Evolutionary conservation across 73 alveolate species (phyloP), one percentile per base, ranked within the genome.

Genomic region (Paraurostyla sp.): DNA sequence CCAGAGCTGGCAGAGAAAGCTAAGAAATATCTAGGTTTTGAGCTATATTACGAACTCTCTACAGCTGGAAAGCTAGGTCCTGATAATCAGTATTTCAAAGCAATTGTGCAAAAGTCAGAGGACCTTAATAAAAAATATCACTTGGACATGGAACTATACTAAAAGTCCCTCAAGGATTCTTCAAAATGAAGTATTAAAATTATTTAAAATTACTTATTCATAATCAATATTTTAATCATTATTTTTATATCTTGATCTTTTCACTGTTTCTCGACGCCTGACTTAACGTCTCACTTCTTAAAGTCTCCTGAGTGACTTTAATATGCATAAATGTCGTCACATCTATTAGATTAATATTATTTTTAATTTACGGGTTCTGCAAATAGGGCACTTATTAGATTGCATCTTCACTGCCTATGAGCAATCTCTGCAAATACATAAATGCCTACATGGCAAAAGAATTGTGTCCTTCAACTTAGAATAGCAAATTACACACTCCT

Each of bases 1-100:
- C 92, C 92, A 15, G 56, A 83, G 63, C 71, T 83, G 0, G 71
- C 85, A n/a, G 92, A 83, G 58, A 60, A 45, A 48, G 92, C 92
- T 29, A 60, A 63, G 45, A 63, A 83, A 60, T 63, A 33, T 59
- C 38, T 83, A 22, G 92, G 92, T 16, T 63, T 57, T 35, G 92
- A 83, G 46, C 36, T 83, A 32, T 83, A 83, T 56, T 63, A 60
- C 25, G 83, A 41, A 35, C 43, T 83, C 3, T 23, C 73, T 6
- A 46, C 22, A 22, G 60, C 20, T 3, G 25, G 35, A 18, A 33
- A 50, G 41, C 57, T 40, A 3, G 38, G n/a, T 16, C 22, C 63
- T 38, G 84, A 69, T 4, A 15, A 27, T 11, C 50, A 33, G 7
- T 36, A 69, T 9, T 69, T 69, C 23, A 69, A 69, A 43, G 6